Base-by-base conservation (phyloP, 768 basidiomycete genomes). In the Trametes cingulata region DNA sequence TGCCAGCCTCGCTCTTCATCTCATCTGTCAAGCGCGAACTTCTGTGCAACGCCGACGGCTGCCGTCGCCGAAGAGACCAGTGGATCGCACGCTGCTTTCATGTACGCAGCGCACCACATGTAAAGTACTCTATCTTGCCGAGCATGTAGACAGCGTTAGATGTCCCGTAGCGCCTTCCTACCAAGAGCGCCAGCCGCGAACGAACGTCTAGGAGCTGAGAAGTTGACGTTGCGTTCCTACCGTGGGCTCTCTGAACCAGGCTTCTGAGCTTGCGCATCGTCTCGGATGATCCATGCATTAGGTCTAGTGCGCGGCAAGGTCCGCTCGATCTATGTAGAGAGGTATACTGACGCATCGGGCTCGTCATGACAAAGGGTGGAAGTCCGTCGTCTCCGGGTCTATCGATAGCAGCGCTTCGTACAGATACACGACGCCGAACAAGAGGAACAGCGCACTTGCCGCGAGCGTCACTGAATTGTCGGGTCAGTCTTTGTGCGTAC, bases 351-450 rank as follows among this genome's bases (percentile, higher is more conserved):
- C 35, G 56, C 52, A 54, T 58, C 22, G 48, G 13, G 50, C 19
- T 46, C 56, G 47, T 62, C 60, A 60, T n/a, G 51, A 27, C 40
- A 48, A n/a, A 1, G 58, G 58, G 40, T 57, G 58, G 50, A 63
- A 53, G 55, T 67, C 66, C 52, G 57, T 62, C 57, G 53, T 61
- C 55, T 65, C 69, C 58, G 67, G 63, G 60, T 71, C 70, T 61
- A 69, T 67, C 40, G 65, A 49, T 22, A 66, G 56, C 48, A 69
- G 69, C 19, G 68, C 70, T 62, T 90, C 88, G 66, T 84, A 84
- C 41, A 91, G 78, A 74, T 93, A 93, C 62, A 93, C 78, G 48
- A 90, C 69, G 7, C 91, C 87, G 68, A 97, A 97, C 29, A 94
- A 71, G 39, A 95, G 75, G 80, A 97, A 95, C 8, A 95, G 83